Conservation (phyloP, 23 red algal species). For the Pyropia haitanensis region DNA sequence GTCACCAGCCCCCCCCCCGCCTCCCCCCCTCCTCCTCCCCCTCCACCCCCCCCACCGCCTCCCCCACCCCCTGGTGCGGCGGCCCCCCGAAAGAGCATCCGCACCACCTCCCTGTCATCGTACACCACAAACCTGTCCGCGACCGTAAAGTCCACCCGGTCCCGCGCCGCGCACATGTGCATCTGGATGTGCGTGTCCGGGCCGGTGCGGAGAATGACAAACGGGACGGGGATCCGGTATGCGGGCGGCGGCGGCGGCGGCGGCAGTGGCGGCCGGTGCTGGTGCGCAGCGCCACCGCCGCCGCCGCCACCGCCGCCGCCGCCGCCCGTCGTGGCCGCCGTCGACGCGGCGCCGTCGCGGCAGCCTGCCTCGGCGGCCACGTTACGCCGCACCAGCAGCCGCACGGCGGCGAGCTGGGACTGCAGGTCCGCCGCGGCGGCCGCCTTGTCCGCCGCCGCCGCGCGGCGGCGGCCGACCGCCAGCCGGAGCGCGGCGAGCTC, state of each 20-base stretch:
- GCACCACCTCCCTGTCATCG: slow-evolving; percentile 62
- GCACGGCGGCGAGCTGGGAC: background rate
- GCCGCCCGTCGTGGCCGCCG: too few species aligned
- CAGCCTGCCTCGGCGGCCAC: background rate
- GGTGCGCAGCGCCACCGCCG: background rate
- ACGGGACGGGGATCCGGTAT: slow-evolving; percentile 52
- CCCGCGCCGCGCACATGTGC: slow-evolving; percentile 47
- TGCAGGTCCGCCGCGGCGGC: too few species aligned
- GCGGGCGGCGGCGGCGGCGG: background rate
- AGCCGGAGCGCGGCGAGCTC: background rate
- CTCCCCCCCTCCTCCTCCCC: background rate
- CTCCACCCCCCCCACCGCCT: background rate
- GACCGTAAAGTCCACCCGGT: slow-evolving; percentile 71
- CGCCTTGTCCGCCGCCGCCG: background rate
- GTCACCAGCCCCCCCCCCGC: background rate
- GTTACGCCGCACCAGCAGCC: background rate
- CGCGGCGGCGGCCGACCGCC: background rate
- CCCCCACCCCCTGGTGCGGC: background rate
- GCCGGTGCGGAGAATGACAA: slow-evolving; percentile 54
- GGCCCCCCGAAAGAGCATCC: slow-evolving; percentile 17
- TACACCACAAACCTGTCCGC: slow-evolving; percentile 51
- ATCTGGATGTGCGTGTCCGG: slow-evolving; percentile 57
- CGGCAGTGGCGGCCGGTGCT: background rate
- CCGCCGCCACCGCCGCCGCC: background rate
- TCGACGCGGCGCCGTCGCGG: too few species aligned